These are phyloP conservation scores for Emydomyces testavorans DNA, from an alignment of 2,329 filamentous ascomycete genomes.

Conservation along the genomic window DNA sequence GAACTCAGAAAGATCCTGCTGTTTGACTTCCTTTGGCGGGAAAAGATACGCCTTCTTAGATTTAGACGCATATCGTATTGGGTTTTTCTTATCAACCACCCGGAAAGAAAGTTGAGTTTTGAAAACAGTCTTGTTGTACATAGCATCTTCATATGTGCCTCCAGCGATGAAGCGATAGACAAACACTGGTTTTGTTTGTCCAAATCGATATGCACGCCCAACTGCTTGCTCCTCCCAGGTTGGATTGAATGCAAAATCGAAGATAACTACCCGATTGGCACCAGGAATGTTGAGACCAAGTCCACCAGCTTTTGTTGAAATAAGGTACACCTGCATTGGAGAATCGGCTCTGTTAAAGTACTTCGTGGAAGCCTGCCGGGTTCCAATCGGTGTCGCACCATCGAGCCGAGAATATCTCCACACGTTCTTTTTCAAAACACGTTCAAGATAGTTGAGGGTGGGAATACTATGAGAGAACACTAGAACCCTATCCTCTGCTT, in stretches of 20 bases:
- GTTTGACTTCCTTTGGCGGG: slow-evolving; percentile 42
- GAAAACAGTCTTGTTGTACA: slow-evolving; percentile 66
- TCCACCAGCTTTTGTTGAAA: slow-evolving; percentile 73
- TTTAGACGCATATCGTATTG: slow-evolving; percentile 52
- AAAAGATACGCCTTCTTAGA: slow-evolving; percentile 47
- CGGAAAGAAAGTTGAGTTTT: slow-evolving; percentile 69
- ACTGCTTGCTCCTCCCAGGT: slow-evolving; percentile 75
- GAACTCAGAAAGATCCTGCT: slow-evolving; percentile 44
- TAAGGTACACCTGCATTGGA: slow-evolving; percentile 54
- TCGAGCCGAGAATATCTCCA: slow-evolving; percentile 52
- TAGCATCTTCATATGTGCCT: slow-evolving; percentile 65
- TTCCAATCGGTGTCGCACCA: slow-evolving; percentile 46
- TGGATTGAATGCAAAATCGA: slow-evolving; percentile 75
- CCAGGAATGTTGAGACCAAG: slow-evolving; percentile 72
- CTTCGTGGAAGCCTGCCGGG: slow-evolving; percentile 54
- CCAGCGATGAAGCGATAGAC: slow-evolving; percentile 72
- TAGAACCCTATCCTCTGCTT: slow-evolving; percentile 59
- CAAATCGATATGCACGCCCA: slow-evolving; percentile 73
- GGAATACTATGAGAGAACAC: slow-evolving; percentile 65
- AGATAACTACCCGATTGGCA: slow-evolving; percentile 75
- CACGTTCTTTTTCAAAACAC: slow-evolving; percentile 41
- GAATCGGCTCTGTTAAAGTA: slow-evolving; percentile 51
- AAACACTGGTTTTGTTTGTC: slow-evolving; percentile 66
- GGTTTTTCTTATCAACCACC: slow-evolving; percentile 74
- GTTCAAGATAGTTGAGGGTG: slow-evolving; percentile 58